Percentiles rank a stretch among this genome's conserved stretches.
phyloP scores from a whole-genome alignment of 2,329 filamentous ascomycete genomes.

The Zarea fungicola region DNA sequence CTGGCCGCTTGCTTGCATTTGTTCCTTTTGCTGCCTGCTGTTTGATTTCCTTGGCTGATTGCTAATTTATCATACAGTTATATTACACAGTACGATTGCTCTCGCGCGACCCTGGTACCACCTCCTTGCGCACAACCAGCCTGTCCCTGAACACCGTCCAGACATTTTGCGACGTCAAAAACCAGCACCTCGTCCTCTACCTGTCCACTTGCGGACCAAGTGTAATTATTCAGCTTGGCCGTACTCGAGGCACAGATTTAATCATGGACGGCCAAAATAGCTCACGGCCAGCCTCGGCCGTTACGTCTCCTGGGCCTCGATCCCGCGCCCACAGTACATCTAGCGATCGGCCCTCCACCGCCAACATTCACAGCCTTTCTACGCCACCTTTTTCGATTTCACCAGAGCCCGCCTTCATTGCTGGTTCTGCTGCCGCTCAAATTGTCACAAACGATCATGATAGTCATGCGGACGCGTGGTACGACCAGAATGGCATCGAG shows the following conservation, averaged over 20 bases:
- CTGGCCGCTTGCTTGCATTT: neutral
- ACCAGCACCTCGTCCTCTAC: neutral
- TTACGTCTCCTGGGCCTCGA: conserved; percentile 30
- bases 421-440: conserved; percentile 79
- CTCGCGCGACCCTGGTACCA: conserved; percentile 6
- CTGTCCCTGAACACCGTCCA: neutral
- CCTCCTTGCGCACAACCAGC: neutral
- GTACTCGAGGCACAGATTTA: neutral
- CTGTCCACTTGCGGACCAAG: neutral
- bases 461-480: conserved; percentile 63
- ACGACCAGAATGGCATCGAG: conserved; percentile 62
- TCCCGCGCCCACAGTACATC: conserved; percentile 61
- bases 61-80: conserved; percentile 6
- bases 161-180: neutral
- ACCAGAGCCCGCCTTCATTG: conserved; percentile 82
- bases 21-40: neutral
- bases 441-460: conserved; percentile 88
- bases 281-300: conserved; percentile 30
- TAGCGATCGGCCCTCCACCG: conserved; percentile 63
- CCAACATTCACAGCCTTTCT: conserved; percentile 52
- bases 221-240: too few relatives aligned
- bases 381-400: conserved; percentile 64
- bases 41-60: conserved; percentile 1
- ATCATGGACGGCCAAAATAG: conserved; percentile 2
- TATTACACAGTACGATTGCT: conserved; percentile 9